phyloP scores from a whole-genome alignment of 192 early-diverging fungal species.

The Chytriomyces sp. region DNA sequence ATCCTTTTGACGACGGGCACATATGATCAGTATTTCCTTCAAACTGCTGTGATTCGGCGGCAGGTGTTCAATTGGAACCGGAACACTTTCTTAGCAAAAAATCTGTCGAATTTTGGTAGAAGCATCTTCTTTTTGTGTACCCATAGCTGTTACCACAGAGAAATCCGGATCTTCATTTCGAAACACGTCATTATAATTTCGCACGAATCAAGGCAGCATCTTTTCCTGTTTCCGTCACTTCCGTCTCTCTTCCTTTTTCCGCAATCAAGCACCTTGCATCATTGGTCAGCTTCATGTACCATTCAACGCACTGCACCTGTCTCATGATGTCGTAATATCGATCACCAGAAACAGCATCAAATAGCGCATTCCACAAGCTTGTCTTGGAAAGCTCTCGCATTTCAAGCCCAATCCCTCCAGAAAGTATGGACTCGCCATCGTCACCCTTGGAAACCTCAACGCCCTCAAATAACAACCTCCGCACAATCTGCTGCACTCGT shows the following conservation, averaged over 20 bases:
- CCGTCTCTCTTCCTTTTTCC: not conserved
- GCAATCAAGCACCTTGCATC: slow-evolving; percentile 3
- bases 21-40: no score
- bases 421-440: not conserved
- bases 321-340: slow-evolving; percentile 24
- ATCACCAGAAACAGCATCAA: slow-evolving; percentile 18
- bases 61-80: no score
- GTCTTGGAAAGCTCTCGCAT: not conserved
- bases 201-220: not conserved
- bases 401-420: not conserved
- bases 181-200: not conserved
- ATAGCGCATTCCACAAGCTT: slow-evolving; percentile 24
- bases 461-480: slow-evolving; percentile 23
- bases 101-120: no score
- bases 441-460: not conserved
- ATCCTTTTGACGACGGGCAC: no score
- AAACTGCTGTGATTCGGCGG: no score
- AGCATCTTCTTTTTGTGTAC: no score
- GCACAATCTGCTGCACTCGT: slow-evolving; percentile 21
- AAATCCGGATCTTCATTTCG: no score
- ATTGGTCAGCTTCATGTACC: slow-evolving; percentile 19
- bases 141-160: no score
- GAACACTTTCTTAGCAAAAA: no score
- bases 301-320: slow-evolving; percentile 24
- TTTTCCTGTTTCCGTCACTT: not conserved